Percentiles rank a stretch among this genome's conserved stretches.
These are phyloP conservation scores for Fusarium sp. DNA, from an alignment of 2,329 filamentous ascomycete genomes.

Conservation along the genomic window DNA sequence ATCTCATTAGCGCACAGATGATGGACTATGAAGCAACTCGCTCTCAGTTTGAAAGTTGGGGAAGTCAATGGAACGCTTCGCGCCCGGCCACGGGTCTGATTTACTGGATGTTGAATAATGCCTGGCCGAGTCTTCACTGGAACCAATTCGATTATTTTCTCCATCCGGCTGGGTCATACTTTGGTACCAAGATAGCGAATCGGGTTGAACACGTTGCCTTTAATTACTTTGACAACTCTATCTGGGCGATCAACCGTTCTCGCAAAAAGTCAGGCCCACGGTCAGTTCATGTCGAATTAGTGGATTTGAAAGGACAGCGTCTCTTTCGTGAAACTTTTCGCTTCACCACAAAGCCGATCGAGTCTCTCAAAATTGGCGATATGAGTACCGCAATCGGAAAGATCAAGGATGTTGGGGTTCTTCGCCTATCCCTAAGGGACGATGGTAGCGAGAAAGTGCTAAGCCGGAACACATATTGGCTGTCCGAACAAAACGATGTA, in stretches of 20 bases:
- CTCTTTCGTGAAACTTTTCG: neutral
- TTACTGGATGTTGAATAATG: constrained; percentile 6
- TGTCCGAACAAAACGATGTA: neutral
- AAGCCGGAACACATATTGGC: neutral
- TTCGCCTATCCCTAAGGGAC: neutral
- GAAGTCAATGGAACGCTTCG: neutral
- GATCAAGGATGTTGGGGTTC: neutral
- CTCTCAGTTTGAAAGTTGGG: neutral
- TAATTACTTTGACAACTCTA: neutral
- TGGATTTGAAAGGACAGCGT: neutral
- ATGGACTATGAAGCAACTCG: constrained; percentile 7
- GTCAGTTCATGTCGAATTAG: neutral
- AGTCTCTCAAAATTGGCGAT: neutral
- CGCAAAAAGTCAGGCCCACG: neutral
- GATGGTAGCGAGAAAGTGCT: neutral
- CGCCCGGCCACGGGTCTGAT: neutral
- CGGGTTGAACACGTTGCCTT: neutral
- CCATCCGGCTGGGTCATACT: neutral
- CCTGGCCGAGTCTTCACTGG: constrained; percentile 7
- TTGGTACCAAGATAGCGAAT: neutral
- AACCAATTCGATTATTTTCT: constrained; percentile 2
- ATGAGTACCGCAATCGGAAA: neutral
- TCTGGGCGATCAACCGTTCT: neutral
- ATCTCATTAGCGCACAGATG: neutral
- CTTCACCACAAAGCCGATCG: neutral